phyloP scores from a whole-genome alignment of 768 basidiomycete species.

The Gyrodon lividus region DNA sequence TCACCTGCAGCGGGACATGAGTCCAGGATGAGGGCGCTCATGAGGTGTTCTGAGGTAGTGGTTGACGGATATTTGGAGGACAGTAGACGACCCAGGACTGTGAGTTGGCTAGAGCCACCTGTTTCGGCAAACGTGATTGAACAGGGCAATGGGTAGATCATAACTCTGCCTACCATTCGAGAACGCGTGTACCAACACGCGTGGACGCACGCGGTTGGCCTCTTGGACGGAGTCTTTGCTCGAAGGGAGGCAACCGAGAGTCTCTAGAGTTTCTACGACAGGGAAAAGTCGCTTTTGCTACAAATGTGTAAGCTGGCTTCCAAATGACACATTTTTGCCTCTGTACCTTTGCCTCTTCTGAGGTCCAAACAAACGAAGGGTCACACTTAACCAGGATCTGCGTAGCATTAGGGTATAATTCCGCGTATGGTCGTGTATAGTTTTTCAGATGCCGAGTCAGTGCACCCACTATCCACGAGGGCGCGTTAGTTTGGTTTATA shows the following conservation, averaged over 20 bases:
- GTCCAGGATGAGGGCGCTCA: constrained; percentile 22
- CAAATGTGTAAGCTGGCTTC: background rate
- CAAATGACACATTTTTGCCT: background rate
- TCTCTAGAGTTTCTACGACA: constrained; percentile 21
- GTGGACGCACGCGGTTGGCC: constrained; percentile 10
- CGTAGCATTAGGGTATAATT: constrained; percentile 27
- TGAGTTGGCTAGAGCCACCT: constrained; percentile 26
- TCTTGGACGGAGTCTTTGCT: background rate
- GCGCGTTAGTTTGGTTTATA: background rate
- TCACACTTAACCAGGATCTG: constrained; percentile 28
- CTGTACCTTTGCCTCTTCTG: constrained; percentile 11
- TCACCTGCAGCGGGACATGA: constrained; percentile 17
- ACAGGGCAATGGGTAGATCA: background rate
- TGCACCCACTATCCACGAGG: constrained; percentile 21
- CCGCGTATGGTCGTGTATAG: constrained; percentile 23
- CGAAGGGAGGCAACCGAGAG: constrained; percentile 22
- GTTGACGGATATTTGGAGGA: constrained; percentile 16
- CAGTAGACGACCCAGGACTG: constrained; percentile 17
- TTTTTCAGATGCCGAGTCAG: constrained; percentile 24
- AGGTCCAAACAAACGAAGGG: constrained; percentile 19
- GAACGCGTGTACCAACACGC: constrained; percentile 29
- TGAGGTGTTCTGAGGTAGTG: background rate
- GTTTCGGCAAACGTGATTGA: background rate
- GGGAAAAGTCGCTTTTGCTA: constrained; percentile 22
- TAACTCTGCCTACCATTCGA: constrained; percentile 24